Conservation (phyloP, 2,329 filamentous ascomycete genomes). For the Shiraia sp. region DNA sequence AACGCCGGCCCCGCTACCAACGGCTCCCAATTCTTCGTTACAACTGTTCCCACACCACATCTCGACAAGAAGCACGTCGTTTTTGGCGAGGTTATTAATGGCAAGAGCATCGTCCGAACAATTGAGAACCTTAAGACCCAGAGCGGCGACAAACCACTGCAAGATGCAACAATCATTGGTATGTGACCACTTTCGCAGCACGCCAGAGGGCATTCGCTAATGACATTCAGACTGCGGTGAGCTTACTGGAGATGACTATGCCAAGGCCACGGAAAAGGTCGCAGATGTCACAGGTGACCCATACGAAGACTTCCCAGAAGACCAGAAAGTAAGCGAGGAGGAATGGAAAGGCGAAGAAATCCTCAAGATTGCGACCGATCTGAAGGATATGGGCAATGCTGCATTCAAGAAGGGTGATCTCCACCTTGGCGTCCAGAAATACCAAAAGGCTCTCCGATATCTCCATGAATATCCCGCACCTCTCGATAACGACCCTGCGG, state of each 20-base stretch:
- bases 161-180: constrained; percentile 64
- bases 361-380: constrained; percentile 76
- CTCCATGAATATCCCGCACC: constrained; percentile 79
- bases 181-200: constrained; percentile 5
- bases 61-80: constrained; percentile 97
- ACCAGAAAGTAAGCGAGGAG: constrained; percentile 61
- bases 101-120: constrained; percentile 87
- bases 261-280: constrained; percentile 67
- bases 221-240: constrained; percentile 75
- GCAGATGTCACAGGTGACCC: constrained; percentile 84
- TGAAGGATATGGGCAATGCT: constrained; percentile 91
- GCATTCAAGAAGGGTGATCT: constrained; percentile 83
- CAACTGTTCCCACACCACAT: constrained; percentile 91
- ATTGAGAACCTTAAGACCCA: constrained; percentile 83
- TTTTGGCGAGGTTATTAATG: constrained; percentile 90
- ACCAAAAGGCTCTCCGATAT: constrained; percentile 90
- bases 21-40: constrained; percentile 97
- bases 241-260: constrained; percentile 72
- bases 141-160: constrained; percentile 74
- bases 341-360: constrained; percentile 69
- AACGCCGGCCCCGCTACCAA: constrained; percentile 96
- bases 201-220: constrained; percentile 2
- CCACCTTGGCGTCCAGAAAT: constrained; percentile 78
- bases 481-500: constrained; percentile 69
- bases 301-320: constrained; percentile 95